Evolutionary conservation across 768 basidiomycete species (phyloP).

Genomic region (Tylopilus plumbeoviolaceoides): DNA sequence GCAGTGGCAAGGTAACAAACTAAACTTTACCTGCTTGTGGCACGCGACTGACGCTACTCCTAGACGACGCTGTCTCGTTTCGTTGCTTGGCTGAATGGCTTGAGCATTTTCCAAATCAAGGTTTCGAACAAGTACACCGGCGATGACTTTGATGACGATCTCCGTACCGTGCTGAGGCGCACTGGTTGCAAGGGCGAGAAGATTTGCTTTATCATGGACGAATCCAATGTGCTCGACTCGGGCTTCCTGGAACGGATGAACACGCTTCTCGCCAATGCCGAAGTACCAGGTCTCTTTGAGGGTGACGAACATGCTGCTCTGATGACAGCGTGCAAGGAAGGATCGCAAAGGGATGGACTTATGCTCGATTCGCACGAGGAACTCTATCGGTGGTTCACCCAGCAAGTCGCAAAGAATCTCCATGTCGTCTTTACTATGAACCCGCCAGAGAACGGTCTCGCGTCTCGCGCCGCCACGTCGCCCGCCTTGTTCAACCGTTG

Average conservation of each 20-base stretch:
- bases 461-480: conserved; percentile 93
- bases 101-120: conserved; percentile 99
- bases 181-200: conserved; percentile 98
- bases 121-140: conserved; percentile 99
- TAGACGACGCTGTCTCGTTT: conserved; percentile 97
- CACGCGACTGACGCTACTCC: conserved; percentile 11
- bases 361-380: conserved; percentile 99
- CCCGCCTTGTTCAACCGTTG: conserved; percentile 99
- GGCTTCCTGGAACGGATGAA: conserved; percentile 99
- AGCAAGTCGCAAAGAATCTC: conserved; percentile 95
- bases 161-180: conserved; percentile 90
- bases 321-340: conserved; percentile 99
- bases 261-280: conserved; percentile 97
- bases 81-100: conserved; percentile 99
- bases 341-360: conserved; percentile 95
- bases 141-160: conserved; percentile 97
- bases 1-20: conserved; percentile 85
- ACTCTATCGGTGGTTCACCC: conserved; percentile 97
- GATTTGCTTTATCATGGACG: conserved; percentile 99
- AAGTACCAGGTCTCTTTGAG: conserved; percentile 99
- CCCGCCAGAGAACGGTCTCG: conserved; percentile 92
- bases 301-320: conserved; percentile 98
- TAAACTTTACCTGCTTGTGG: background rate
- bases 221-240: conserved; percentile 98
- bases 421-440: conserved; percentile 99